Base-by-base conservation (phyloP, 2,329 filamentous ascomycete species). In the Lachnum nothofagi region DNA sequence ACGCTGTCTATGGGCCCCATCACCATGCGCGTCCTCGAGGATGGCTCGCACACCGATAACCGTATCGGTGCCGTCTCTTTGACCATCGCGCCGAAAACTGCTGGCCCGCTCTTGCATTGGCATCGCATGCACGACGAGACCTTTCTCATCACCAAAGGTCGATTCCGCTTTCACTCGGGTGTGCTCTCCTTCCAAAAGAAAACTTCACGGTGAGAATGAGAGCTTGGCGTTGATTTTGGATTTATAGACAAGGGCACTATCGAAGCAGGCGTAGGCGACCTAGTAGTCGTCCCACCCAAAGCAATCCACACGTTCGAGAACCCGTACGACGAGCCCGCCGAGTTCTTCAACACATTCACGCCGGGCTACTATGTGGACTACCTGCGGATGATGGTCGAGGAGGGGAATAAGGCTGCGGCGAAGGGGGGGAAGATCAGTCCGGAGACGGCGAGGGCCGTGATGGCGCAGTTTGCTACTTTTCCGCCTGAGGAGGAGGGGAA, bases 61-160 rank as follows among this genome's bases (percentile, higher is more conserved):
- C 70, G 73, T 50, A 63, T 78, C 44, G 71, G 71, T 44, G 64
- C 66, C 37, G 70, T 72, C 25, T 71, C 74, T 57, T 68, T 77
- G 48, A 74, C 68, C n/a, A 62, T 79, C 29, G 71, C 74, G 7
- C 66, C 73, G 7, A 64, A 70, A 17, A 74, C 70, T 1, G 56
- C 67, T 1, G 75, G 74, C 1, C 73, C 75, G 1, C 72, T 72
- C 37, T 67, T 71, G 1, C 73, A 77, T 61, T 79, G 72, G 72
- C 74, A 79, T 57, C 72, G 78, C 56, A 78, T 78, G 76, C 74
- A 81, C 63, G 76, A 81, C 54, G 72, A 77, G 65, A 78, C 74
- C 6, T 80, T 80, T 65, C 70, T 78, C 37, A 68, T 78, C n/a
- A 76, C 71, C 1, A 64, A 72, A 46, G 77, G 77, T 5, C 71